Evolutionary conservation across 1,284 basidiomycete genomes (phyloP).

Genomic region (Psilocybe mexicana): DNA sequence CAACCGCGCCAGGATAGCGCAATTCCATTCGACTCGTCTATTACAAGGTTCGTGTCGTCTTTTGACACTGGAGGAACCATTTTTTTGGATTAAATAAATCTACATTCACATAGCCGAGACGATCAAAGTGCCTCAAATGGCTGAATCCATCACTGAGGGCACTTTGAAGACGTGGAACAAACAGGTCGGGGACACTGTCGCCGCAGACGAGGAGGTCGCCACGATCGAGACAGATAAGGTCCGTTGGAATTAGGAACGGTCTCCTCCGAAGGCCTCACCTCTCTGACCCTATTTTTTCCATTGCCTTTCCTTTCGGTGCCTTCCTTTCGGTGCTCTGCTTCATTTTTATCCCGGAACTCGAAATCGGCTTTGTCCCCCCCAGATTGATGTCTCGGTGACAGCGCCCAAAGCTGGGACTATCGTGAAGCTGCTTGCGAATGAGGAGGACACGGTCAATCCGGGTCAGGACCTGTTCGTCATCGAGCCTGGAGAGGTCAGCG

Average conservation of each 20-base stretch:
- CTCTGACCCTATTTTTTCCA: conserved; percentile 10
- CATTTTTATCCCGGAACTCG: neutral
- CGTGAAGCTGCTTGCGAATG: conserved; percentile 82
- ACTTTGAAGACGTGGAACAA: conserved; percentile 96
- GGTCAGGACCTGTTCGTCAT: conserved; percentile 95
- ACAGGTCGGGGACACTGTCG: conserved; percentile 90
- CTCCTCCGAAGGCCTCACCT: conserved; percentile 3
- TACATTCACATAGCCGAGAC: conserved; percentile 61
- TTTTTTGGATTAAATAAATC: neutral
- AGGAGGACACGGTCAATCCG: conserved; percentile 94
- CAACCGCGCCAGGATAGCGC: conserved; percentile 49
- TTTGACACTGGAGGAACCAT: neutral
- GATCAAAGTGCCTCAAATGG: conserved; percentile 98
- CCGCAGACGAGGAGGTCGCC: conserved; percentile 93
- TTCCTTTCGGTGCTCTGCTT: neutral
- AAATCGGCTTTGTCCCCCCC: conserved; percentile 11
- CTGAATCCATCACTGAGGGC: conserved; percentile 97
- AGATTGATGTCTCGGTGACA: conserved; percentile 99
- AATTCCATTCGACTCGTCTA: conserved; percentile 70
- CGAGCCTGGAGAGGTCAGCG: conserved; percentile 79
- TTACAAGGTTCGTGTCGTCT: conserved; percentile 55
- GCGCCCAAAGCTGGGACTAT: conserved; percentile 90
- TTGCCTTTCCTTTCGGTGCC: neutral
- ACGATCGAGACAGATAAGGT: conserved; percentile 99
- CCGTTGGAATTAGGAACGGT: conserved; percentile 18